phyloP scores from a whole-genome alignment of 805 yeast genomes.

The Pichia gijzeniarum region DNA sequence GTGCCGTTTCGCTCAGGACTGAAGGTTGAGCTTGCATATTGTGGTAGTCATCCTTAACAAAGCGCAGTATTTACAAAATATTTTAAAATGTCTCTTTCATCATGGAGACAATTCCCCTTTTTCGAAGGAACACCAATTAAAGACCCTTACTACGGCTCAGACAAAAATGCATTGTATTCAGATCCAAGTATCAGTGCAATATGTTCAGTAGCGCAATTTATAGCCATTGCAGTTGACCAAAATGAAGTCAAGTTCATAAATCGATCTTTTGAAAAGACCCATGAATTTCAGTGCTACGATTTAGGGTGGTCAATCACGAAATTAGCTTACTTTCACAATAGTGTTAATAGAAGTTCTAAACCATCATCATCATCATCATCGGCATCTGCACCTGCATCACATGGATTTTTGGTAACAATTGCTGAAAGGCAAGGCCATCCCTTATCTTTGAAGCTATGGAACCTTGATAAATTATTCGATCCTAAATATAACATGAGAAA shows the following conservation, averaged over 20 bases:
- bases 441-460: conserved; percentile 65
- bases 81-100: conserved; percentile 26
- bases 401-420: conserved; percentile 47
- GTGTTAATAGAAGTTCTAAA: no score
- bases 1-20: no score
- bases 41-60: no score
- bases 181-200: conserved; percentile 68
- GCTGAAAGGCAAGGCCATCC: conserved; percentile 75
- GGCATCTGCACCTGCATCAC: conserved; percentile 19
- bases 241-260: conserved; percentile 53
- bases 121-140: conserved; percentile 76
- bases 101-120: conserved; percentile 69
- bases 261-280: conserved; percentile 38
- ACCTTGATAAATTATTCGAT: conserved; percentile 44
- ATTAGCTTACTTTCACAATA: conserved; percentile 27
- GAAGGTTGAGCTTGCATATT: no score
- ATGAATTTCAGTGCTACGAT: conserved; percentile 59
- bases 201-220: conserved; percentile 46
- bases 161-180: conserved; percentile 58
- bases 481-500: conserved; percentile 16
- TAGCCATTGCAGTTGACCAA: conserved; percentile 55
- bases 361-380: no score
- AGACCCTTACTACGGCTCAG: conserved; percentile 69
- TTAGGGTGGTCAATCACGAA: conserved; percentile 57
- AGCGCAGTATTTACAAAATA: no score